A percentile compares a stretch with the other conserved stretches of the same genome.
These are phyloP conservation scores for Aspergillus sclerotiicarbonarius DNA, from an alignment of 495 filamentous ascomycete species.

Conservation along the genomic window DNA sequence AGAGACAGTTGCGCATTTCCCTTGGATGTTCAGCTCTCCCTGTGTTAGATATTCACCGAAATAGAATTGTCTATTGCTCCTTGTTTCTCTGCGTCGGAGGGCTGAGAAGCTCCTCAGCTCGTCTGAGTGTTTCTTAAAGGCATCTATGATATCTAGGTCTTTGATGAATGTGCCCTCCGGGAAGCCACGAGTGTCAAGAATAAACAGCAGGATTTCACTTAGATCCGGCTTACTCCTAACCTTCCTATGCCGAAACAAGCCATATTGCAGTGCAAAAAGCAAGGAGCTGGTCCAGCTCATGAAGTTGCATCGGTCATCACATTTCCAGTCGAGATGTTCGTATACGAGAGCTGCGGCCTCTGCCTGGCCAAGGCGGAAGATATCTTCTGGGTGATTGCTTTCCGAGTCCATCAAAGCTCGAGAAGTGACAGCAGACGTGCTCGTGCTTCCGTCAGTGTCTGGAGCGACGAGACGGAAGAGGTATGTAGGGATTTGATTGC, in stretches of 20 bases:
- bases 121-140: conserved; percentile 18
- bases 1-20: conserved; percentile 10
- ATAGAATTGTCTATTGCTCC: conserved; percentile 13
- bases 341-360: conserved; percentile 14
- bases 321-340: conserved; percentile 29
- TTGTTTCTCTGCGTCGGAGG: conserved; percentile 2
- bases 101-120: conserved; percentile 13
- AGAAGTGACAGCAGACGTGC: not conserved
- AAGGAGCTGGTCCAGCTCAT: conserved; percentile 40
- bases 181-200: conserved; percentile 29
- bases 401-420: not conserved
- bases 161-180: conserved; percentile 28
- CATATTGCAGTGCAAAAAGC: conserved; percentile 35
- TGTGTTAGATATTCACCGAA: conserved; percentile 41
- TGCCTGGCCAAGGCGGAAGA: not conserved
- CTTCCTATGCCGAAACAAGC: conserved; percentile 23
- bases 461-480: not conserved
- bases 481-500: not conserved
- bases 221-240: conserved; percentile 10
- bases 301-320: conserved; percentile 20
- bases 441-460: not conserved
- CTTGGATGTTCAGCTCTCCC: conserved; percentile 27
- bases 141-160: conserved; percentile 28
- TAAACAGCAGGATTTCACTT: conserved; percentile 27
- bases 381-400: not conserved